A percentile compares a stretch with the other conserved stretches of the same genome.
phyloP scores from a whole-genome alignment of 371 early-diverging fungal species.

The Paraphysoderma sedebokerense region DNA sequence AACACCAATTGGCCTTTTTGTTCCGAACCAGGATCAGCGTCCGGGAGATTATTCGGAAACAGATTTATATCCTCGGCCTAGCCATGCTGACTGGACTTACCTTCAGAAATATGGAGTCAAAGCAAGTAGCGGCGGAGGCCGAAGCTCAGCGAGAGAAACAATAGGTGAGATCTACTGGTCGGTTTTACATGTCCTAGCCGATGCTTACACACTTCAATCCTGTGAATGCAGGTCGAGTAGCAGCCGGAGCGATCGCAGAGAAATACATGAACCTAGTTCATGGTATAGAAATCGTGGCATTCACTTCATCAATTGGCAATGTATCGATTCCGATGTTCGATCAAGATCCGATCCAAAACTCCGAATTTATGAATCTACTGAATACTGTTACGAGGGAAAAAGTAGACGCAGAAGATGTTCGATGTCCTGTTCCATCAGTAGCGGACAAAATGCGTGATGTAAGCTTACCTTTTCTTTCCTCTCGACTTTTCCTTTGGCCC shows the following conservation, averaged over 20 bases:
- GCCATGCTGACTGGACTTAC: constrained; percentile 94
- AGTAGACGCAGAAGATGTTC: constrained; percentile 49
- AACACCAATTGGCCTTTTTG: constrained; percentile 82
- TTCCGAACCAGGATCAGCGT: constrained; percentile 86
- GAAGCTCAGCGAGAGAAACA: constrained; percentile 90
- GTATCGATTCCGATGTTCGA: constrained; percentile 54
- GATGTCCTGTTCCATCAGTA: constrained; percentile 49
- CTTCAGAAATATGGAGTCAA: constrained; percentile 89
- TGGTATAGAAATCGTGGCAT: constrained; percentile 85
- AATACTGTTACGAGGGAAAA: constrained; percentile 47
- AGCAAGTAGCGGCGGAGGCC: constrained; percentile 86
- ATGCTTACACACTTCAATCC: not conserved
- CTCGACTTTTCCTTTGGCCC: too few relatives aligned
- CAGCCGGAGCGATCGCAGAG: constrained; percentile 91
- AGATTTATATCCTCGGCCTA: constrained; percentile 79
- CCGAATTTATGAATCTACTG: constrained; percentile 41
- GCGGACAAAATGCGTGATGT: constrained; percentile 50
- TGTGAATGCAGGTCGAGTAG: constrained; percentile 52
- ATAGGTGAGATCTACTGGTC: constrained; percentile 35
- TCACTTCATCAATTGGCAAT: constrained; percentile 76
- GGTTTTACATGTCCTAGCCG: not conserved
- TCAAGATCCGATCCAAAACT: constrained; percentile 11
- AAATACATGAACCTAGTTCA: constrained; percentile 63
- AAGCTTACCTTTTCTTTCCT: too few relatives aligned
- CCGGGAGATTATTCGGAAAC: constrained; percentile 92